A percentile compares a stretch with the other conserved stretches of the same genome.
phyloP scores from a whole-genome alignment of 1,284 basidiomycete genomes.

The Apiotrichum domesticum region DNA sequence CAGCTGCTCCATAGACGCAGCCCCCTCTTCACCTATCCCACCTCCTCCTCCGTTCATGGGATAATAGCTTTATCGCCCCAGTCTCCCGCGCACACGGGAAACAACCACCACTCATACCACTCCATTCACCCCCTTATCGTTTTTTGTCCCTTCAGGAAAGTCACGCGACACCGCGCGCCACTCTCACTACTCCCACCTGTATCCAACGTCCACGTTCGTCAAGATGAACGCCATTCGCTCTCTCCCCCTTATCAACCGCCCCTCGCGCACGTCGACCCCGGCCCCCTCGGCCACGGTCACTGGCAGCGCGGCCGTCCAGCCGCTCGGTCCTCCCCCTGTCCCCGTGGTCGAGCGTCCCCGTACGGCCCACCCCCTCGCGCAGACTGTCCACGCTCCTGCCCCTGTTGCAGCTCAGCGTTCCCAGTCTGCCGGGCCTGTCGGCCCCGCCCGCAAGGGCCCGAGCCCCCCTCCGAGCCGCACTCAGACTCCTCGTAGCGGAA shows the following conservation, averaged over 20 bases:
- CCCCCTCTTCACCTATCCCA: slow-evolving; percentile 4
- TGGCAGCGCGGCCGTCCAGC: slow-evolving; percentile 12
- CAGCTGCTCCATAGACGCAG: slow-evolving; percentile 9
- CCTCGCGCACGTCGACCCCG: slow-evolving; percentile 44
- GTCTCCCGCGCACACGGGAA: slow-evolving; percentile 11
- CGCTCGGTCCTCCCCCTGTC: slow-evolving; percentile 14
- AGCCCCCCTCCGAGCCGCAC: slow-evolving; percentile 19
- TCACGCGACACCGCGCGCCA: background rate
- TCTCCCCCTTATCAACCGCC: slow-evolving; percentile 46
- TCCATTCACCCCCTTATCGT: background rate
- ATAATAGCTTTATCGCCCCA: slow-evolving; percentile 15
- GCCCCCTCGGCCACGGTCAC: slow-evolving; percentile 29
- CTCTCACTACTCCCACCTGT: background rate
- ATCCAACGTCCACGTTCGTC: slow-evolving; percentile 5
- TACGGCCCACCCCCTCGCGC: slow-evolving; percentile 1
- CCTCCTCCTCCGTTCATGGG: slow-evolving; percentile 16
- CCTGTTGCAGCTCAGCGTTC: slow-evolving; percentile 18
- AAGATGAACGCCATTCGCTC: slow-evolving; percentile 46
- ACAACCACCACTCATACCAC: slow-evolving; percentile 4
- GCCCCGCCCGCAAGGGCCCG: slow-evolving; percentile 8
- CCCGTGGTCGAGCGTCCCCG: slow-evolving; percentile 3
- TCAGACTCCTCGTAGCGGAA: slow-evolving; percentile 11
- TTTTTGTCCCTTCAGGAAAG: background rate
- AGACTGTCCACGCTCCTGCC: background rate
- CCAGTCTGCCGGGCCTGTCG: slow-evolving; percentile 20